Base-by-base conservation (phyloP, 2,329 filamentous ascomycete genomes). In the Hymenoscyphus scutula region DNA sequence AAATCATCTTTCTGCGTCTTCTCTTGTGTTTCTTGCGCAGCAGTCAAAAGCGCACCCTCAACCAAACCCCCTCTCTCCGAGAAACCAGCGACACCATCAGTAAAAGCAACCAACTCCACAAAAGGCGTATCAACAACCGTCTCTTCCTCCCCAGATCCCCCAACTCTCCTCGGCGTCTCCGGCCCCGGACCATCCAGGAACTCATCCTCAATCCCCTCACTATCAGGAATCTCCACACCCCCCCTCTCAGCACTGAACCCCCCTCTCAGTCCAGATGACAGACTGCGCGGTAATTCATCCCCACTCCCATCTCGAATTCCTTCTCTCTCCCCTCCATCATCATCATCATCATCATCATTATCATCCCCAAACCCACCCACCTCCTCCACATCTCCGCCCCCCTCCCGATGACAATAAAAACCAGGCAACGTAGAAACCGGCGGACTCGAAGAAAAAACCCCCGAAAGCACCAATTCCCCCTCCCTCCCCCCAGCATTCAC, bases 181-280 rank as follows among this genome's bases (percentile, higher is more conserved):
- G 19, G 19, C 10, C 19, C 19, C 13, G 11, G 19, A 25, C 19
- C 7, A 25, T 13, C 19, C n/a, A 10, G 17, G 2, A 13, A 29
- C 53, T 54, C 53, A 4, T 54, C 53, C 29, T 54, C 53, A 54
- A 30, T 10, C 25, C 53, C 53, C 10, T 58, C 56, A 48, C 56
- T 58, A 15, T 58, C 56, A 58, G 56, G 56, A 30, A 58, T 48
- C 17, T 58, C 56, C 19, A 48, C 32, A 15, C 37, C 30, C 17
- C 25, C 30, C 10, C 13, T 55, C 25, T 29, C 25, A 30, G 23
- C 30, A 23, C 30, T 27, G 19, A 11, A 30, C 1, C 25, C 30
- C 15, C n/a, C 25, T 30, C 30, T 32, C 1, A 41, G 6, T 0
- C 29, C 30, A 30, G 55, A 30, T 34, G 15, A 19, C 55, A 56